These are phyloP conservation scores for Lasiodiplodia gonubiensis DNA, from an alignment of 2,329 filamentous ascomycete genomes.

Conservation along the genomic window DNA sequence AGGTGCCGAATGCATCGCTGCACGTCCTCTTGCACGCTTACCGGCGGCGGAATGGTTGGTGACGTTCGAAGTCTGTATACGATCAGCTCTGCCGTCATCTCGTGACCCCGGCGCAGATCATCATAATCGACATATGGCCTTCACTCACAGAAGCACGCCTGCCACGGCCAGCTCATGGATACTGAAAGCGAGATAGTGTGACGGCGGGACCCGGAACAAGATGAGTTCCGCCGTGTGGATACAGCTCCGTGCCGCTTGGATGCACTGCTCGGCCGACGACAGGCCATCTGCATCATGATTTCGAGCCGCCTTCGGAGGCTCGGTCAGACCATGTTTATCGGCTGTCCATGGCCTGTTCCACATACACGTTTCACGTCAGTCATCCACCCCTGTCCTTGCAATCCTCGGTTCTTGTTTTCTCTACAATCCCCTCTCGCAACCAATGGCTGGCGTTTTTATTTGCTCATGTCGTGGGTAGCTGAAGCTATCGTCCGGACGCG, in stretches of 20 bases:
- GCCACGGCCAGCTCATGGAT: constrained; percentile 8
- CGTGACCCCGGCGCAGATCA: constrained; percentile 34
- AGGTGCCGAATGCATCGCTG: constrained; percentile 15
- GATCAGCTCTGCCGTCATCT: constrained; percentile 38
- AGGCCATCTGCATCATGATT: not conserved
- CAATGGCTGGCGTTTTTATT: no score
- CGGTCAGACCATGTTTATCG: constrained; percentile 20
- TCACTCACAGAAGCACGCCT: constrained; percentile 10
- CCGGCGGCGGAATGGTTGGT: constrained; percentile 12
- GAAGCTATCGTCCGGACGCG: no score
- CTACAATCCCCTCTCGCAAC: no score
- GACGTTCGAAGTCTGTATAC: constrained; percentile 11
- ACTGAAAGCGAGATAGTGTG: constrained; percentile 20
- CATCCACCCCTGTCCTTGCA: not conserved
- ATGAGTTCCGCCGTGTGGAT: constrained; percentile 18
- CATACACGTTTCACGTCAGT: constrained; percentile 7
- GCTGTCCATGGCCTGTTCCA: constrained; percentile 14
- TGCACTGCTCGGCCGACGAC: constrained; percentile 21
- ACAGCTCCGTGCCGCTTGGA: constrained; percentile 13
- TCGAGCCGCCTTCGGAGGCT: constrained; percentile 6
- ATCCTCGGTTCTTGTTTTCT: not conserved
- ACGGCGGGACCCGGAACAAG: constrained; percentile 17
- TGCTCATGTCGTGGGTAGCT: no score
- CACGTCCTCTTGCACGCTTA: constrained; percentile 22
- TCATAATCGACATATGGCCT: not conserved